Conservation (phyloP, 2,329 filamentous ascomycete species). For the Xylariaceae sp. region DNA sequence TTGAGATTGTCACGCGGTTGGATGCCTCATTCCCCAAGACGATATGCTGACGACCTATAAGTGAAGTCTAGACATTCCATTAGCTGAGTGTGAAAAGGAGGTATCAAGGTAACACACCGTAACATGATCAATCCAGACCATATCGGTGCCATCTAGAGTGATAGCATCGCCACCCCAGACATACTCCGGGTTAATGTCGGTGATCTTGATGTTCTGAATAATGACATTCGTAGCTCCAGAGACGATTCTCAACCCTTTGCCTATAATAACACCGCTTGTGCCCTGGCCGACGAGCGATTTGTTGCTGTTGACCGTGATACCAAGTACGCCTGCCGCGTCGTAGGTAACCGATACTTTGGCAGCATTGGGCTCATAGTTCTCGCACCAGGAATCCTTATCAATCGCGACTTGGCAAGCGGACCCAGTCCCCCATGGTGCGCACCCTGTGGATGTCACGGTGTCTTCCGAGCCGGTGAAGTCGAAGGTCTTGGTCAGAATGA, state of each 20-base stretch:
- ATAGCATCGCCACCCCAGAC: constrained; percentile 61
- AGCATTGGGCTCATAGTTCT: constrained; percentile 55
- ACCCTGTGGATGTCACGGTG: constrained; percentile 50
- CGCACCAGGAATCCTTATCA: constrained; percentile 58
- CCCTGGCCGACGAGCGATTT: constrained; percentile 57
- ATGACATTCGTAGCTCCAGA: constrained; percentile 55
- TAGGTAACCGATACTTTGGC: constrained; percentile 44
- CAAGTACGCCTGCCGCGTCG: constrained; percentile 50
- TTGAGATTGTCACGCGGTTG: constrained; percentile 43
- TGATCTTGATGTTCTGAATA: constrained; percentile 58
- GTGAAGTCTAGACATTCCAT: constrained; percentile 25
- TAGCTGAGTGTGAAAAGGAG: neutral
- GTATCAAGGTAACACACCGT: constrained; percentile 12
- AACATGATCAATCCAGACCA: constrained; percentile 29
- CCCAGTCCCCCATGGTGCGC: constrained; percentile 56
- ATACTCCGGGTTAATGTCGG: constrained; percentile 54
- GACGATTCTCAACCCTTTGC: constrained; percentile 24
- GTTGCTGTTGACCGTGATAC: constrained; percentile 54
- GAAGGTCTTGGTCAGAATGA: constrained; percentile 56
- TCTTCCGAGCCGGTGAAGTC: constrained; percentile 58
- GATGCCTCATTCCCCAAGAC: constrained; percentile 34
- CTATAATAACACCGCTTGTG: constrained; percentile 50
- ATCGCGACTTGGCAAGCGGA: constrained; percentile 57
- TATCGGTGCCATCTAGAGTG: constrained; percentile 46
- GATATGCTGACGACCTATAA: constrained; percentile 45